Percentiles rank a stretch among this genome's conserved stretches.
These are phyloP conservation scores for Barnettozyma hawaiiensis DNA, from an alignment of 1,139 yeast genomes.

Conservation along the genomic window DNA sequence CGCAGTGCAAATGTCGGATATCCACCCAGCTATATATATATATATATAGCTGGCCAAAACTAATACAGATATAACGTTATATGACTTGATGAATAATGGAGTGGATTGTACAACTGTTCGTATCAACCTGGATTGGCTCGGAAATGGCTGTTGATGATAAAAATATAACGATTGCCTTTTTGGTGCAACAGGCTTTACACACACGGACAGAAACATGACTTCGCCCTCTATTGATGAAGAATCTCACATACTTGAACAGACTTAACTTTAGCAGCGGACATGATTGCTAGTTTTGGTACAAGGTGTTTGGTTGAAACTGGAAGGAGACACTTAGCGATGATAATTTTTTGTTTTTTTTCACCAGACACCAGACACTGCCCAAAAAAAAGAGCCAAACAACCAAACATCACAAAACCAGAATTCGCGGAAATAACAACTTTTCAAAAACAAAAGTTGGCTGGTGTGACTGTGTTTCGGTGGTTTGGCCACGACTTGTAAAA, in stretches of 20 bases:
- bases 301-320: conserved; percentile 1
- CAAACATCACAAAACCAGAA: conserved; percentile 1
- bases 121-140: neutral
- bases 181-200: too few species aligned
- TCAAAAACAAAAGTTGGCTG: too few species aligned
- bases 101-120: neutral
- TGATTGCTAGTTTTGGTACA: conserved; percentile 14
- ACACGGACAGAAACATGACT: too few species aligned
- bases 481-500: neutral
- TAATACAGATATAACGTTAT: too few species aligned
- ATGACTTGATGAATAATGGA: too few species aligned
- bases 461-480: conserved; percentile 17
- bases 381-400: too few species aligned
- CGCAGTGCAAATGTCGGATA: neutral
- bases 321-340: conserved; percentile 6
- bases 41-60: too few species aligned
- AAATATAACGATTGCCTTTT: too few species aligned
- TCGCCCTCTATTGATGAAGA: too few species aligned
- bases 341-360: conserved; percentile 10
- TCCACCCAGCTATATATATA: too few species aligned
- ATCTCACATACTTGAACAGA: conserved; percentile 27
- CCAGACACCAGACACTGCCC: too few species aligned
- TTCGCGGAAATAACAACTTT: conserved; percentile 16
- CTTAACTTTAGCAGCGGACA: conserved; percentile 27
- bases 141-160: neutral